Evolutionary conservation across 2,329 filamentous ascomycete species (phyloP), one percentile per base, ranked within the genome.

Genomic region (Colletotrichum magnum): DNA sequence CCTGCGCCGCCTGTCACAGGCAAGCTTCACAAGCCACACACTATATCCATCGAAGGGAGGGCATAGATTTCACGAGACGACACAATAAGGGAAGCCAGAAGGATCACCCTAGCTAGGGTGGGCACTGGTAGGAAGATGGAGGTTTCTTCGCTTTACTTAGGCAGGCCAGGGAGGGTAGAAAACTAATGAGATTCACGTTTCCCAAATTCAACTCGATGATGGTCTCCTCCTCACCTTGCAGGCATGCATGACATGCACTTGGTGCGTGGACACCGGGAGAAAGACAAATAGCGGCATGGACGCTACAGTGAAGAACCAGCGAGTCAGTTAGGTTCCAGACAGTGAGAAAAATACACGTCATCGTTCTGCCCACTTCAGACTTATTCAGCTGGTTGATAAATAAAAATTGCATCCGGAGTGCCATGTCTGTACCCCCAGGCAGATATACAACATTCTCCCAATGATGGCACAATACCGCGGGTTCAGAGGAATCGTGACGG

Each of bases 1-100:
- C 63, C 51, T 41, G 56, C 67, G 51, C 56, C 26, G 36, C 45
- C 26, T 62, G 7, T 45, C 32, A 43, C 13, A 39, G 4, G 67
- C 51, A n/a, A 39, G 57, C 63, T 62, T 45, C 54, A 67, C 62
- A 26, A 57, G 67, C 51, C 54, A 67, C 62, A 26, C 61, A 69
- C 67, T 57, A 69, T 69, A 69, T 67, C 62, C 67, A 67, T 61
- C 63, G 26, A 67, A 61, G 67, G 67, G 68, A 69, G 54, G 68
- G 68, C 48, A 68, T 64, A 64, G 64, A 70, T 63, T 18, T 59
- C n/a, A 66, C 48, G 43, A 64, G 68, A 70, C 39, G 21, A 70
- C 48, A 68, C 63, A 64, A 54, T 47, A 68, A 68, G 64, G 58
- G 64, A 70, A 68, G 41, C 64, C 64, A 70, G 58, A 41, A 21